phyloP scores from a whole-genome alignment of 495 filamentous ascomycete genomes.

The Sordaria brevicollis region DNA sequence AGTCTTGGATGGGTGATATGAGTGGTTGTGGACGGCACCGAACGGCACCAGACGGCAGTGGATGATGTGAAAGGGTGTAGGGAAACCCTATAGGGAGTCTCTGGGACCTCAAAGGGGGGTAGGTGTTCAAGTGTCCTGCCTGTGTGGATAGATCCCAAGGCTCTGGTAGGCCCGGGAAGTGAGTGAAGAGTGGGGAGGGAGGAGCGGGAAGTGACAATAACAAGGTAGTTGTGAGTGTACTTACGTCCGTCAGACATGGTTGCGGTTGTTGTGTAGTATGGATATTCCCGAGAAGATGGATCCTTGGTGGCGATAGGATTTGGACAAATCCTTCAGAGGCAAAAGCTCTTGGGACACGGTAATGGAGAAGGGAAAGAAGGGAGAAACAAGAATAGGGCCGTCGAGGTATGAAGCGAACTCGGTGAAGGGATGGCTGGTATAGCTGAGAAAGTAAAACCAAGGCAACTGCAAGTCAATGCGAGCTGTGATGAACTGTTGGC shows the following conservation, averaged over 20 bases:
- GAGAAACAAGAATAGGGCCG: neutral
- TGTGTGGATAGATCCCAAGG: neutral
- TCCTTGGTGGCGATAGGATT: neutral
- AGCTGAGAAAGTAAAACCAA: constrained; percentile 2
- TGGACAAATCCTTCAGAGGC: neutral
- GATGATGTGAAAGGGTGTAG: neutral
- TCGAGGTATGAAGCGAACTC: neutral
- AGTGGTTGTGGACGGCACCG: neutral
- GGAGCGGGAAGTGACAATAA: neutral
- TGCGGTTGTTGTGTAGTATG: neutral
- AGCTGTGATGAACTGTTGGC: constrained; percentile 1
- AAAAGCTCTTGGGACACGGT: neutral
- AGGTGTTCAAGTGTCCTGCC: neutral
- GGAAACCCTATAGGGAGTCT: neutral
- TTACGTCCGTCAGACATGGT: constrained; percentile 26
- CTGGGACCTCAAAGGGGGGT: neutral
- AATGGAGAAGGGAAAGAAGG: neutral
- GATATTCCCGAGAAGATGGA: neutral
- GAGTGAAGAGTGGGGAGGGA: neutral
- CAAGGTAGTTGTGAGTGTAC: too few species aligned
- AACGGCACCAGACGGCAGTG: neutral
- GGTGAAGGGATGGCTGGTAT: neutral
- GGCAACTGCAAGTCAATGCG: constrained; percentile 13
- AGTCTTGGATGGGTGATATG: neutral
- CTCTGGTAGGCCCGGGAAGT: neutral